These are phyloP conservation scores for Rhododendron ferrugineum DNA, from an alignment of 148 eudicot species.

Conservation along the genomic window DNA sequence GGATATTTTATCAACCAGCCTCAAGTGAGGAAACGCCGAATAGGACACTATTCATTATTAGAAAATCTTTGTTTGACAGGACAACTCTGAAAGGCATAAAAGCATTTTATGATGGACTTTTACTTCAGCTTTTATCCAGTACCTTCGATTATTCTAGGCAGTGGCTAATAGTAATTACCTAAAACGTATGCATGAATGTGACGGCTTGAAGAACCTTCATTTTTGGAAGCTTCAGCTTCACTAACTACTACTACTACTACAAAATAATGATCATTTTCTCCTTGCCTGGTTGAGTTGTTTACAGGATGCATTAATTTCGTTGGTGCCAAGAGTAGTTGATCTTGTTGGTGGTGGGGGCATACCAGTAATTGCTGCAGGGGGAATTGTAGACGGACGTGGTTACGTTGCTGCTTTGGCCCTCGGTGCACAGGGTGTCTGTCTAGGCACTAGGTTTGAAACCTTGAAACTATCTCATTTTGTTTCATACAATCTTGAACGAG, in stretches of 20 bases:
- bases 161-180: neutral
- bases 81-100: neutral
- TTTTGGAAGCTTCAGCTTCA: neutral
- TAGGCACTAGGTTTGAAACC: conserved; percentile 73
- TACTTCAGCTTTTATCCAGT: neutral
- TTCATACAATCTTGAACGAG: neutral
- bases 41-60: neutral
- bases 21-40: neutral
- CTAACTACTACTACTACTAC: neutral
- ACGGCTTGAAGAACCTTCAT: neutral
- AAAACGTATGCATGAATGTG: neutral
- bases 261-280: neutral
- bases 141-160: neutral
- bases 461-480: neutral
- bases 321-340: conserved; percentile 77
- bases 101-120: neutral
- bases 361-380: conserved; percentile 93
- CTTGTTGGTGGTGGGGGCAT: conserved; percentile 54
- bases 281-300: neutral
- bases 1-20: neutral
- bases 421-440: conserved; percentile 78
- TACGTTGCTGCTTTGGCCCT: conserved; percentile 91
- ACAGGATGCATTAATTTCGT: conserved; percentile 69
- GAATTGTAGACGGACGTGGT: conserved; percentile 87
- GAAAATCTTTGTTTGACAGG: neutral